Conservation (phyloP, 257 asterid species). For the Gynochthodes officinalis region DNA sequence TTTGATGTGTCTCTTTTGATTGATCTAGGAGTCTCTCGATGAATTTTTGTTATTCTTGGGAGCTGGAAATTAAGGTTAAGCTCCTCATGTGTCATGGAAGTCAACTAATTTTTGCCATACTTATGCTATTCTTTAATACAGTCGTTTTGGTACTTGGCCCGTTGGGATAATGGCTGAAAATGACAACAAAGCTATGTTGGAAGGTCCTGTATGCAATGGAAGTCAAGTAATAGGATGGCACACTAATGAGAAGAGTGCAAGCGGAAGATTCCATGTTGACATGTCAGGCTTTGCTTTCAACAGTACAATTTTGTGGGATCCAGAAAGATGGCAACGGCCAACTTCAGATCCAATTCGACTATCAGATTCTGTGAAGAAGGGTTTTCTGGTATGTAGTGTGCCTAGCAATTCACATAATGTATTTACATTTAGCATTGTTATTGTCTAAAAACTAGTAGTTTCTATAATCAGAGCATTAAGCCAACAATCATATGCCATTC, state of each 20-base stretch:
- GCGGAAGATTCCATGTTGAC: constrained; percentile 90
- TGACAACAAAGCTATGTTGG: constrained; percentile 72
- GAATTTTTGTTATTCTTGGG: not conserved
- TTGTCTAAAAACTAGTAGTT: constrained; percentile 6
- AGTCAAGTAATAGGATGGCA: constrained; percentile 95
- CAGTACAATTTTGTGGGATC: constrained; percentile 92
- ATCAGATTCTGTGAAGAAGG: constrained; percentile 83
- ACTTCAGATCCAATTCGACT: constrained; percentile 71
- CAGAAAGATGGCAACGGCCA: constrained; percentile 74
- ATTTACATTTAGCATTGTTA: not conserved
- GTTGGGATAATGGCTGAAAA: constrained; percentile 87
- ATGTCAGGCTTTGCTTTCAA: constrained; percentile 99
- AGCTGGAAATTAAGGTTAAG: not conserved
- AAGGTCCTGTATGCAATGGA: constrained; percentile 95
- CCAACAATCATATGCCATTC: not conserved
- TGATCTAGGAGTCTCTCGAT: not conserved
- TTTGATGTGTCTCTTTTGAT: not conserved
- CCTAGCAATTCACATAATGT: constrained; percentile 5
- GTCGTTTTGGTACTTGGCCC: constrained; percentile 99
- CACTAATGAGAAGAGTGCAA: constrained; percentile 88
- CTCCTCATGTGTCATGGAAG: not conserved
- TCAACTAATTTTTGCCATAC: not conserved
- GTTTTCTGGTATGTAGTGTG: constrained; percentile 67
- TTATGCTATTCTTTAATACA: constrained; percentile 29
- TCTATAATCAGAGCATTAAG: not conserved